phyloP scores from a whole-genome alignment of 164 flowering plant genomes.

The Malania oleifera region DNA sequence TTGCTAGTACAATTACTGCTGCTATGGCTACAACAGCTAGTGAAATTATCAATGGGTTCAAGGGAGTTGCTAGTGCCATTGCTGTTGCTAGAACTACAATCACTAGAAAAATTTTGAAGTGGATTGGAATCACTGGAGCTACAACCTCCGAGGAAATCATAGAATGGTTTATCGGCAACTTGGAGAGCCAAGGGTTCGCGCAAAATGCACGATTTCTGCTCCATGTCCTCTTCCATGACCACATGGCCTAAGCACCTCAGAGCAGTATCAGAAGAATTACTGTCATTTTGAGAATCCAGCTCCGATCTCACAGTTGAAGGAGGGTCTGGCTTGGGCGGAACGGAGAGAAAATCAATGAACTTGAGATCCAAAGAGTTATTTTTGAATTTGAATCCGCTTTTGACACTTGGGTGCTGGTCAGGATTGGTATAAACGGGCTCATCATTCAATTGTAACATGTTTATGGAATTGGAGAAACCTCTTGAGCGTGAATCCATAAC shows the following conservation, averaged over 20 bases:
- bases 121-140: constrained; percentile 9
- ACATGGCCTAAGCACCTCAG: constrained; percentile 41
- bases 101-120: background rate
- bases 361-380: constrained; percentile 9
- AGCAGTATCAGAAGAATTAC: constrained; percentile 35
- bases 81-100: constrained; percentile 1
- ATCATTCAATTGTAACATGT: constrained; percentile 18
- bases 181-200: constrained; percentile 48
- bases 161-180: constrained; percentile 25
- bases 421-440: constrained; percentile 9
- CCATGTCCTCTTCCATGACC: constrained; percentile 55
- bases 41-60: too few species aligned
- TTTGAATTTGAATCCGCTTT: constrained; percentile 9
- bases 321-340: constrained; percentile 2
- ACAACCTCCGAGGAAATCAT: constrained; percentile 18
- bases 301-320: constrained; percentile 15
- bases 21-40: too few species aligned
- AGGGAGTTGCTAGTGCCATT: background rate
- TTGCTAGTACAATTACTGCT: constrained; percentile 5
- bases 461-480: constrained; percentile 10
- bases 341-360: constrained; percentile 12
- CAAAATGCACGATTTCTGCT: constrained; percentile 36
- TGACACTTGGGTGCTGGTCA: constrained; percentile 8
- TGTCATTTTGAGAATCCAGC: constrained; percentile 31
- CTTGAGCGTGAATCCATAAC: constrained; percentile 21